Conservation (phyloP, 768 basidiomycete genomes). For the Boletus barrowsii region DNA sequence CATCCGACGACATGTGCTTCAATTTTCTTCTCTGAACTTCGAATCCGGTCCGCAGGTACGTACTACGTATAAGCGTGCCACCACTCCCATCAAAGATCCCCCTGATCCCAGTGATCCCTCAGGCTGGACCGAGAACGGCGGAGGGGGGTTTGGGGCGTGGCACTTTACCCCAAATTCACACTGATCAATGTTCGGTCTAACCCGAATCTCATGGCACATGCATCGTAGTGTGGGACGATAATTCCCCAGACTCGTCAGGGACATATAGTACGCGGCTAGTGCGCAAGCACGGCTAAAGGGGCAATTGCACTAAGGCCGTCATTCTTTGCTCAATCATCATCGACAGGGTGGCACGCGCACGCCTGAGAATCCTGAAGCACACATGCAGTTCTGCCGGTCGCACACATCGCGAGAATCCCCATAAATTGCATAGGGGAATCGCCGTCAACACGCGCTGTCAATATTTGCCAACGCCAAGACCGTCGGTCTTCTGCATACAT, state of each 20-base stretch:
- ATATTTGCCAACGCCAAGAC: not conserved
- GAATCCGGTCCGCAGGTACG: not conserved
- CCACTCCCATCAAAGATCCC: not conserved
- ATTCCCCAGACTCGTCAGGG: not conserved
- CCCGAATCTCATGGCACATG: not conserved
- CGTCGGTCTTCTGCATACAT: not conserved
- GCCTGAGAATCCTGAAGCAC: not conserved
- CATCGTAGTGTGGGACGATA: not conserved
- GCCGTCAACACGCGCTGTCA: conserved; percentile 3
- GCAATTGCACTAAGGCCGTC: not conserved
- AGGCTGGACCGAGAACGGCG: not conserved
- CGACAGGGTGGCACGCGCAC: not conserved
- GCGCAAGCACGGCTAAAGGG: not conserved
- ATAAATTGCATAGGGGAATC: not conserved
- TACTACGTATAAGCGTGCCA: not conserved
- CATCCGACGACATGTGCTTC: no score
- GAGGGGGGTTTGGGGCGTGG: not conserved
- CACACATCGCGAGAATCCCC: not conserved
- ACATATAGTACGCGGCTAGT: not conserved
- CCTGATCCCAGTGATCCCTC: not conserved
- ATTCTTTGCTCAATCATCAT: not conserved
- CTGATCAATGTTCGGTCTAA: not conserved
- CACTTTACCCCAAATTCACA: no score
- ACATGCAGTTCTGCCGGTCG: not conserved
- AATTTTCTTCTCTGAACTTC: no score